Evolutionary conservation across 306 rosid genomes (phyloP).

Genomic region (Oxytropis ochrocephala): DNA sequence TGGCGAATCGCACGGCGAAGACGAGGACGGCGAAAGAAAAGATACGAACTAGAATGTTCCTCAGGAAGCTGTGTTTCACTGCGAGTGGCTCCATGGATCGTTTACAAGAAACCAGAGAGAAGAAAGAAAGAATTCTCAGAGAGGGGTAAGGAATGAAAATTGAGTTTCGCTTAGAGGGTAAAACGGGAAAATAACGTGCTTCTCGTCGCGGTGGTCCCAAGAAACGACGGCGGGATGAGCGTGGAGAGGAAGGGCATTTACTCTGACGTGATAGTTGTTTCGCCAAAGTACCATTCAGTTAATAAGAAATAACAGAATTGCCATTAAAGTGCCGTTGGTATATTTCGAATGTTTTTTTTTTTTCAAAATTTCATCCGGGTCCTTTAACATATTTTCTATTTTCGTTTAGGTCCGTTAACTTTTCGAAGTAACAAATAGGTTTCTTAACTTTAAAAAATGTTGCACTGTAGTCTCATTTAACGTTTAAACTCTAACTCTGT

Average conservation of each 20-base stretch:
- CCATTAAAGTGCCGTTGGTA: not conserved
- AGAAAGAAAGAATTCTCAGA: not conserved
- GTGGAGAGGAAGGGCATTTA: not conserved
- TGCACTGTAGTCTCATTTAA: too few relatives aligned
- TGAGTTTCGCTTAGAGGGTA: constrained; percentile 19
- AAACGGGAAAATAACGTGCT: not conserved
- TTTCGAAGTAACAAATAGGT: too few relatives aligned
- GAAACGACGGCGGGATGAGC: not conserved
- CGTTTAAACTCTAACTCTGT: too few relatives aligned
- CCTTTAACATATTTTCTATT: too few relatives aligned
- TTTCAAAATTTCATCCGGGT: too few relatives aligned
- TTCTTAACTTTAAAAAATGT: too few relatives aligned
- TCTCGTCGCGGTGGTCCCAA: not conserved
- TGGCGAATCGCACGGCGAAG: constrained; percentile 38
- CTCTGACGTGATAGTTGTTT: not conserved
- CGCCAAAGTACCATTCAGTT: not conserved
- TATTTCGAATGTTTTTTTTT: too few relatives aligned
- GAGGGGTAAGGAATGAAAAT: not conserved
- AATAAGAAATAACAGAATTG: not conserved
- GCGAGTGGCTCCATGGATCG: constrained; percentile 31
- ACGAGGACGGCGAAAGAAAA: constrained; percentile 40
- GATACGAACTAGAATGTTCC: constrained; percentile 27
- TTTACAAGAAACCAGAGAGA: not conserved
- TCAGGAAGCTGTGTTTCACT: constrained; percentile 12
- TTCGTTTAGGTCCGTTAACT: too few relatives aligned